Percentiles rank a stretch among this genome's conserved stretches.
Conservation (phyloP, 2,329 filamentous ascomycete genomes). For the Diplodia corticola region DNA sequence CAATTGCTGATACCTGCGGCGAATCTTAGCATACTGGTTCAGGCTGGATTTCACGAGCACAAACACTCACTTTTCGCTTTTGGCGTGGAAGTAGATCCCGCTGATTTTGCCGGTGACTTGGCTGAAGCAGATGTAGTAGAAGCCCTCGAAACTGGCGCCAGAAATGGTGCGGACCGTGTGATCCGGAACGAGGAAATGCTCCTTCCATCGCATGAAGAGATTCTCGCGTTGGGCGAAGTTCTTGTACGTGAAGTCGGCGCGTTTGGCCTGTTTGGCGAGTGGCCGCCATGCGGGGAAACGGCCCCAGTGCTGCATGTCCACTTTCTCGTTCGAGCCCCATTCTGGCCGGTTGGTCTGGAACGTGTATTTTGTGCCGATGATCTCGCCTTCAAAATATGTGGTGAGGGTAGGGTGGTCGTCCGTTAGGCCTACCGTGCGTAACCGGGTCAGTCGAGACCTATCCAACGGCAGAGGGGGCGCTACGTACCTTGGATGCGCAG, state of each 20-base stretch:
- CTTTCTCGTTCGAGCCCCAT: conserved; percentile 91
- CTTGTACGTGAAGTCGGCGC: conserved; percentile 59
- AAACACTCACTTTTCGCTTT: conserved; percentile 87
- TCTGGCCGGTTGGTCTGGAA: conserved; percentile 85
- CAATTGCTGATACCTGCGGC: conserved; percentile 79
- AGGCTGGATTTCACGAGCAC: neutral
- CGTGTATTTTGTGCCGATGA: conserved; percentile 92
- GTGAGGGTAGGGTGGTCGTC: conserved; percentile 96
- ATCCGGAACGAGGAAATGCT: conserved; percentile 94
- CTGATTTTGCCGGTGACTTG: conserved; percentile 82
- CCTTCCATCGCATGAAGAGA: conserved; percentile 99
- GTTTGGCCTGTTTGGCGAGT: conserved; percentile 64
- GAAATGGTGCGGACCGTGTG: conserved; percentile 88
- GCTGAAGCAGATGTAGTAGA: conserved; percentile 99
- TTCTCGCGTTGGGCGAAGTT: conserved; percentile 79
- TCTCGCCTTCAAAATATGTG: conserved; percentile 97
- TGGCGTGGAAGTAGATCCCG: conserved; percentile 96
- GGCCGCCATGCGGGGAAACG: conserved; percentile 86
- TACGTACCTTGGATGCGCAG: conserved; percentile 84
- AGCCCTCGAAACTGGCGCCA: conserved; percentile 95
- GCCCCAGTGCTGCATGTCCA: conserved; percentile 89
- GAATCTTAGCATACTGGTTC: neutral
- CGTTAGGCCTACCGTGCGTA: conserved; percentile 68
- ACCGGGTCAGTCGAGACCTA: conserved; percentile 17
- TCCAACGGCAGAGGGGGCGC: neutral